Evolutionary conservation across 495 filamentous ascomycete genomes (phyloP).

Genomic region (Aspergillus conjunctus): DNA sequence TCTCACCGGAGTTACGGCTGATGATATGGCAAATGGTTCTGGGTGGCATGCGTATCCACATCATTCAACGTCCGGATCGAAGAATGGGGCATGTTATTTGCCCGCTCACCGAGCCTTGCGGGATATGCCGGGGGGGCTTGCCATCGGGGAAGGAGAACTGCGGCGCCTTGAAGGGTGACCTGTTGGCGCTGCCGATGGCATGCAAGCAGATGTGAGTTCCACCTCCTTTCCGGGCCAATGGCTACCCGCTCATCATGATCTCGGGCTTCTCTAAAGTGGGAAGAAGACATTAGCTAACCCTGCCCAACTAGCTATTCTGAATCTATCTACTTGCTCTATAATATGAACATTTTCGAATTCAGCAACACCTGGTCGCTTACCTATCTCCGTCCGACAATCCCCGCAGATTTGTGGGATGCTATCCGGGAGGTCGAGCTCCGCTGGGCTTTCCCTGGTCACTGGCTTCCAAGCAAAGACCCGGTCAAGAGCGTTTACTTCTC

Average conservation of each 20-base stretch:
- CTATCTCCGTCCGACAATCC: constrained; percentile 46
- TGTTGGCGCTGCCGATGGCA: constrained; percentile 30
- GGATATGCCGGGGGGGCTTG: constrained; percentile 41
- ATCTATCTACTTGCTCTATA: constrained; percentile 45
- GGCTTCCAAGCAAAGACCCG: constrained; percentile 51
- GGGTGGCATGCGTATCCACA: constrained; percentile 40
- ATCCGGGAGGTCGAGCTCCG: constrained; percentile 46
- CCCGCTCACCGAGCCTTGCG: constrained; percentile 31
- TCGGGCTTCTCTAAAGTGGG: background rate
- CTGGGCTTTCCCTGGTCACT: constrained; percentile 51
- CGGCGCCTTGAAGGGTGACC: background rate
- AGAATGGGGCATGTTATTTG: constrained; percentile 46
- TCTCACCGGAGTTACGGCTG: constrained; percentile 48
- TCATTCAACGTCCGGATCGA: constrained; percentile 40
- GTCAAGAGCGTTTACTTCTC: constrained; percentile 48
- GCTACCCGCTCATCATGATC: background rate
- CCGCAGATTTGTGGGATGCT: constrained; percentile 32
- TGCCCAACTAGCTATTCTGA: constrained; percentile 44
- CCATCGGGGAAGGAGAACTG: constrained; percentile 23
- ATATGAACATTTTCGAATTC: constrained; percentile 46
- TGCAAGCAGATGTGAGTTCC: constrained; percentile 36
- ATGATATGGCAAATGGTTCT: constrained; percentile 50
- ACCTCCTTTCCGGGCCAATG: background rate
- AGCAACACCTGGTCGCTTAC: constrained; percentile 51
- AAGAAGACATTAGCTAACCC: background rate